These are phyloP conservation scores for Paxillus ammoniavirescens DNA, from an alignment of 768 basidiomycete species.

Conservation along the genomic window DNA sequence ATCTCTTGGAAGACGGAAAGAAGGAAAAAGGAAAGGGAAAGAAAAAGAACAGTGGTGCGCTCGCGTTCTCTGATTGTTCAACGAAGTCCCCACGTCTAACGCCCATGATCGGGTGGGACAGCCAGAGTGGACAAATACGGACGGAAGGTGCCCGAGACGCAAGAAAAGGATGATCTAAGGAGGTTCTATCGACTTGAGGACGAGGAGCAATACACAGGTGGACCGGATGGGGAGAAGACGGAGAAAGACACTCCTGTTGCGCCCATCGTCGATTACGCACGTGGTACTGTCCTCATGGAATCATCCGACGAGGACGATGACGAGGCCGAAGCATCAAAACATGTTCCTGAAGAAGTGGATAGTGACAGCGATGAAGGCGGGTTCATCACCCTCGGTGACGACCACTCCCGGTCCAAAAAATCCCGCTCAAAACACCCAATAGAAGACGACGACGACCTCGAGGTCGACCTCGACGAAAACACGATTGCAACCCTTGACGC, in stretches of 20 bases:
- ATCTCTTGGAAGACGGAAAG: conserved; percentile 57
- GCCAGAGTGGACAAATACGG: conserved; percentile 90
- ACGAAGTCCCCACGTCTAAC: neutral
- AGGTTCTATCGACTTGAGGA: conserved; percentile 76
- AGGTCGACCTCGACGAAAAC: conserved; percentile 81
- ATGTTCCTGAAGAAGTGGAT: conserved; percentile 29
- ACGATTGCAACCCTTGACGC: conserved; percentile 70
- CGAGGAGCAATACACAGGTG: conserved; percentile 28
- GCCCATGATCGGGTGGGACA: conserved; percentile 16
- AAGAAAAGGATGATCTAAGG: conserved; percentile 73
- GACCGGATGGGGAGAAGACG: conserved; percentile 28
- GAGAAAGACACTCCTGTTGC: conserved; percentile 21
- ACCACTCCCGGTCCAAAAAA: conserved; percentile 18
- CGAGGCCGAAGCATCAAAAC: conserved; percentile 10
- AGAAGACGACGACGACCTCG: conserved; percentile 42
- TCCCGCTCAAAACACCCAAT: neutral
- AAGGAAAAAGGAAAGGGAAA: conserved; percentile 38
- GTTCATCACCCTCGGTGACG: conserved; percentile 50
- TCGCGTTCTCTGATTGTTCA: neutral
- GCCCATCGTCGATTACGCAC: conserved; percentile 73
- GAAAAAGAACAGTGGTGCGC: conserved; percentile 20
- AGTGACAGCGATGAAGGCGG: conserved; percentile 48
- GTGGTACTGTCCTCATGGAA: conserved; percentile 84
- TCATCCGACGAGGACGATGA: conserved; percentile 79
- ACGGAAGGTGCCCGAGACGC: conserved; percentile 60